Evolutionary conservation across 148 eudicot species (phyloP).

Genomic region (Rhododendron henanense): DNA sequence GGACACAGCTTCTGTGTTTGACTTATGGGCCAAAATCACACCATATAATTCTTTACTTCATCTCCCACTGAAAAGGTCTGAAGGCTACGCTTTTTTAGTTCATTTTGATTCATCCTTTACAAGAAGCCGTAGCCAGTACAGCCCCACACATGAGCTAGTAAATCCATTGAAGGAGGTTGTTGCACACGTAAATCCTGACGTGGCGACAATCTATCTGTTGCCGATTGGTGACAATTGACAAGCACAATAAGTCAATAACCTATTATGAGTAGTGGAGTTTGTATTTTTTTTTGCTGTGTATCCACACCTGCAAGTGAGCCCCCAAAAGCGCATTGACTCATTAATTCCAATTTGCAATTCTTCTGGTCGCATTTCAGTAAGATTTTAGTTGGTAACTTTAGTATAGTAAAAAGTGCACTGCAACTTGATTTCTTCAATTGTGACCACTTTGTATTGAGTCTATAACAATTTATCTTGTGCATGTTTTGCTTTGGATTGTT

Average conservation of each 20-base stretch:
- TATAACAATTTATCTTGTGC: not conserved
- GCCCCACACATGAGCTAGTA: not conserved
- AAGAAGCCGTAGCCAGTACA: not conserved
- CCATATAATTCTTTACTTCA: not conserved
- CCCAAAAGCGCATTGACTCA: not conserved
- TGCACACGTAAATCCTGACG: not conserved
- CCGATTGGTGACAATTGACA: not conserved
- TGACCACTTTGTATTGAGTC: not conserved
- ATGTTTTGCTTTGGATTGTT: not conserved
- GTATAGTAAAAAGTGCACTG: not conserved
- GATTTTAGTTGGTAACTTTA: not conserved
- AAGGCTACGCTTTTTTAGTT: not conserved
- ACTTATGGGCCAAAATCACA: not conserved
- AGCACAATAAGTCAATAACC: not conserved
- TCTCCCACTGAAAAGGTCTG: not conserved
- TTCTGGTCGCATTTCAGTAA: not conserved
- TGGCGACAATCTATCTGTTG: not conserved
- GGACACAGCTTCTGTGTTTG: not conserved
- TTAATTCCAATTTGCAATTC: not conserved
- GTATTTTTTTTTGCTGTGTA: not conserved
- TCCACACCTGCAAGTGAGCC: not conserved
- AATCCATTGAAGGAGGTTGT: not conserved
- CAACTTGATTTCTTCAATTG: not conserved
- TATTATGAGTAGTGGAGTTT: not conserved
- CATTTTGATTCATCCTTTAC: not conserved